Conservation (phyloP, 345 rosid species). For the Lumnitzera littorea region DNA sequence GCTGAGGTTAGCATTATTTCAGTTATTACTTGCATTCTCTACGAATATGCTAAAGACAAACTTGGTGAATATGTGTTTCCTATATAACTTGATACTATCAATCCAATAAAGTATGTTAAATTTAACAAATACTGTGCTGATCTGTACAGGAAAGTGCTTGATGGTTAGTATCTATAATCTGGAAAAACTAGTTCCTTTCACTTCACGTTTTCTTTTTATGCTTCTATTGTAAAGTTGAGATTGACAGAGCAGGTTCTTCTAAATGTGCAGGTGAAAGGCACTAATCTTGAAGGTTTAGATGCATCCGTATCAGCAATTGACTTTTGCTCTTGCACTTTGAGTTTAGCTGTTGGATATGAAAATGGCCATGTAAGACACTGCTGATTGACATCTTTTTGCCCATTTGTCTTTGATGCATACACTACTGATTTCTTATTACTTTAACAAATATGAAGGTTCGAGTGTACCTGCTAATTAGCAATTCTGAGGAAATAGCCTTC, state of each 20-base stretch:
- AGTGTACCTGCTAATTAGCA: constrained; percentile 42
- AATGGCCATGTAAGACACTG: constrained; percentile 60
- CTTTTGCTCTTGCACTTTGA: constrained; percentile 47
- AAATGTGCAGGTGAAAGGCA: constrained; percentile 38
- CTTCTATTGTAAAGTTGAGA: too few species aligned
- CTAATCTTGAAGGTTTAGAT: constrained; percentile 25
- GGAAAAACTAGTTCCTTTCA: too few species aligned
- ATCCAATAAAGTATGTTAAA: too few species aligned
- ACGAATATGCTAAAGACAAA: too few species aligned
- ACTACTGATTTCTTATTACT: constrained; percentile 6
- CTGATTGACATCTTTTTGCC: background rate
- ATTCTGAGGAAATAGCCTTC: constrained; percentile 35
- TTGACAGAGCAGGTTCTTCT: too few species aligned
- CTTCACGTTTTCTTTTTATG: too few species aligned
- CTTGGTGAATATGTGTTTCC: too few species aligned
- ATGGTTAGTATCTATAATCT: too few species aligned
- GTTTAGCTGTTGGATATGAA: constrained; percentile 62
- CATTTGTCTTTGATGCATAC: background rate
- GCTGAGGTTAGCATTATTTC: constrained; percentile 34
- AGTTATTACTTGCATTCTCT: too few species aligned
- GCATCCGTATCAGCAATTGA: constrained; percentile 57
- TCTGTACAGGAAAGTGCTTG: too few species aligned
- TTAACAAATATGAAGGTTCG: constrained; percentile 44
- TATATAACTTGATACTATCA: too few species aligned
- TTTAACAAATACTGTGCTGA: too few species aligned